Conservation (phyloP, 805 yeast species). For the Candida peoriensis region DNA sequence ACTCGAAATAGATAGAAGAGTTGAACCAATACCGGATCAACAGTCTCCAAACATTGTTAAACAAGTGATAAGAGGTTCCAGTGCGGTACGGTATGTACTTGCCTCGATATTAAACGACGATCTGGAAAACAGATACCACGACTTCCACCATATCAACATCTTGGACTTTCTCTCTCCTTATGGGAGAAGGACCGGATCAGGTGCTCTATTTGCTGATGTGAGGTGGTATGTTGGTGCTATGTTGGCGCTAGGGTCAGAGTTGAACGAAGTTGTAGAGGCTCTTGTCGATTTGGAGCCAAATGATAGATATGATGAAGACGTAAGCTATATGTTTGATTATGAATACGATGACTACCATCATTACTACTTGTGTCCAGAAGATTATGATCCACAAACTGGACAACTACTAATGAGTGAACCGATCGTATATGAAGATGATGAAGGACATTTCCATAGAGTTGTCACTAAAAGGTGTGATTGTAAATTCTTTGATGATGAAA, state of each 20-base stretch:
- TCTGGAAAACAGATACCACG: constrained; percentile 40
- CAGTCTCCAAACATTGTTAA: constrained; percentile 41
- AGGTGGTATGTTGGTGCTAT: constrained; percentile 54
- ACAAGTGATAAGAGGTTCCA: constrained; percentile 53
- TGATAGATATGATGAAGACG: constrained; percentile 68
- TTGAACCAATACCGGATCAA: constrained; percentile 31
- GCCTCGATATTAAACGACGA: constrained; percentile 57
- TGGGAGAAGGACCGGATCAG: constrained; percentile 56
- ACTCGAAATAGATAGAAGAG: constrained; percentile 51
- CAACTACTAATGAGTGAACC: constrained; percentile 13
- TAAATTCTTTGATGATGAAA: constrained; percentile 20
- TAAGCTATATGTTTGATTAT: constrained; percentile 52
- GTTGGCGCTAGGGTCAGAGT: constrained; percentile 41
- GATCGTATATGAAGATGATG: constrained; percentile 23
- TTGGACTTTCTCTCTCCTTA: constrained; percentile 61
- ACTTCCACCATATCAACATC: constrained; percentile 53
- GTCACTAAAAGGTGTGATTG: constrained; percentile 22
- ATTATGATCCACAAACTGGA: constrained; percentile 10
- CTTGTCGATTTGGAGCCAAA: constrained; percentile 51
- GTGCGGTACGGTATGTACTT: constrained; percentile 56
- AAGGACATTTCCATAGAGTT: constrained; percentile 22
- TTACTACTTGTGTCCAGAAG: constrained; percentile 24
- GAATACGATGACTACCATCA: constrained; percentile 43
- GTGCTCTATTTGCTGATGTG: constrained; percentile 54
- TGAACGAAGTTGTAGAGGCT: constrained; percentile 48